Conservation (phyloP, 2,329 filamentous ascomycete genomes). For the Scedosporium apiospermum region DNA sequence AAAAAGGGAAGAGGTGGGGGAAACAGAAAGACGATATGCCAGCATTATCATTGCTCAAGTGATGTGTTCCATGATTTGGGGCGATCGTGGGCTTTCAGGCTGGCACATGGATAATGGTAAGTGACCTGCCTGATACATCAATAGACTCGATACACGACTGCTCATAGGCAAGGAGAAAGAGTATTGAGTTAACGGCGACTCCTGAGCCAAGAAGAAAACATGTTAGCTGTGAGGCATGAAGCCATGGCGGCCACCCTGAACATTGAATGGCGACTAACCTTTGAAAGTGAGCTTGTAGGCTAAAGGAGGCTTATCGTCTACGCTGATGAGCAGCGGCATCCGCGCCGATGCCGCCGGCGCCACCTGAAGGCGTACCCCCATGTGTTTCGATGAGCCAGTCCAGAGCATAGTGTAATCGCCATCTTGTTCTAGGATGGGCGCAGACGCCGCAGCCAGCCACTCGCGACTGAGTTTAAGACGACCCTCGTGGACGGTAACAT, state of each 20-base stretch:
- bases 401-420: slow-evolving; percentile 46
- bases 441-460: slow-evolving; percentile 53
- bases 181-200: neutral
- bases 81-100: too few species aligned
- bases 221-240: neutral
- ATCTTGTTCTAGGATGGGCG: slow-evolving; percentile 5
- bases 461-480: slow-evolving; percentile 62
- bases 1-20: neutral
- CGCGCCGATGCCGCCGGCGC: slow-evolving; percentile 21
- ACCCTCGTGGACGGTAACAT: slow-evolving; percentile 57
- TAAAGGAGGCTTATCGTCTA: slow-evolving; percentile 56
- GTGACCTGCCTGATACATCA: too few species aligned
- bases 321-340: slow-evolving; percentile 43
- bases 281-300: slow-evolving; percentile 63
- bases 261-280: slow-evolving; percentile 39
- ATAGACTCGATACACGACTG: neutral
- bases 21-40: neutral
- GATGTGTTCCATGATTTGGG: too few species aligned
- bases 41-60: too few species aligned
- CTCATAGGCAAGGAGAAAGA: neutral
- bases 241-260: neutral
- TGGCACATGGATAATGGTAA: too few species aligned
- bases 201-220: neutral
- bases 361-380: slow-evolving; percentile 62
- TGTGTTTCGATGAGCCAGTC: slow-evolving; percentile 52